Base-by-base conservation (phyloP, 495 filamentous ascomycete species). In the Trichoderma asperelloides region DNA sequence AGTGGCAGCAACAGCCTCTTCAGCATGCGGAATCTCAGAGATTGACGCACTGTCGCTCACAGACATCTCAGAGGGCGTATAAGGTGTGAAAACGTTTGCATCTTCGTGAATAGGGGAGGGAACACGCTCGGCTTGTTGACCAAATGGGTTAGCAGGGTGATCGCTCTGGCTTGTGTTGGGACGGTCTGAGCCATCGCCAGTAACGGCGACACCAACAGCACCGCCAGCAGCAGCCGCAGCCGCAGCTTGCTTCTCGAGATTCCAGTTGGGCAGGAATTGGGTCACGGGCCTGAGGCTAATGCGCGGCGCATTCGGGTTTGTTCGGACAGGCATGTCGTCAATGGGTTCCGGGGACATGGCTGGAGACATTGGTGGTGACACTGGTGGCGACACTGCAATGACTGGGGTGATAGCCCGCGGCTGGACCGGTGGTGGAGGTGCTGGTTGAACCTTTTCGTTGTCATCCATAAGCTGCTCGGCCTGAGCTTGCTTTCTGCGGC, bases 241-340 rank as follows among this genome's bases (percentile, higher is more conserved):
- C n/a, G n/a, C 78, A 64, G 78, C 69, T 66, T 77, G 73, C 72
- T 77, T 70, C 67, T 79, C 78, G 43, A 71, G 66, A 63, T 69
- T 76, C 49, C 92, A 80, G 68, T 85, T 88, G 11, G 93, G 93
- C 15, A 89, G 82, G 75, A 98, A 96, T 71, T 96, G 88, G 66
- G 92, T 94, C 40, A 96, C 85, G 0, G 93, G 95, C 45, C 92
- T 89, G 63, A 97, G 83, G 70, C 92, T 96, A 55, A 98, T 82
- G 65, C 87, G 86, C 3, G 94, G 90, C 21, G 87, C 88, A 21
- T 77, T 78, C 66, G 16, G 74, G 73, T 64, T 41, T 25, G 62
- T 39, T 2, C 55, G 55, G 8, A 60, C 55, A 11, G 49, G 49
- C 18, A 60, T 28, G 23, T 60, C 55, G 15, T 60, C 55, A 9